A percentile compares a stretch with the other conserved stretches of the same genome.
Conservation (phyloP, 345 rosid genomes). For the Chamaenerion angustifolium region DNA sequence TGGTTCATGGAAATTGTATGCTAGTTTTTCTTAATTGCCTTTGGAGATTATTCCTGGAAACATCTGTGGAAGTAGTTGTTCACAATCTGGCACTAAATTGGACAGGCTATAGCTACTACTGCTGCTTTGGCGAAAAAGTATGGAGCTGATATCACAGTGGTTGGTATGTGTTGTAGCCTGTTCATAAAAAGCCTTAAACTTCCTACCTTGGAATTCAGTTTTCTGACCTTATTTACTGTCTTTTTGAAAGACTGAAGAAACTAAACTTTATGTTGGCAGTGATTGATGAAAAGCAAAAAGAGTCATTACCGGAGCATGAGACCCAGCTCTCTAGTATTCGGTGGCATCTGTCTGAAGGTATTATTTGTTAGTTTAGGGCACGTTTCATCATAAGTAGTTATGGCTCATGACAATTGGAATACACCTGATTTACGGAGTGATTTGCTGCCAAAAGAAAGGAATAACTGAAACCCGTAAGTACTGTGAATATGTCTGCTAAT, state of each 20-base stretch:
- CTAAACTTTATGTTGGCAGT: conserved; percentile 29
- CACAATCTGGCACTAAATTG: conserved; percentile 3
- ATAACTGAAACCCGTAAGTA: too few relatives aligned
- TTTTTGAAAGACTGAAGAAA: conserved; percentile 14
- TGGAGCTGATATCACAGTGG: conserved; percentile 91
- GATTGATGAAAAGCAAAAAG: conserved; percentile 66
- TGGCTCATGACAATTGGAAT: too few relatives aligned
- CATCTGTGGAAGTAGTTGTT: neutral
- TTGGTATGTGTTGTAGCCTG: conserved; percentile 28
- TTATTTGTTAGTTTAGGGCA: too few relatives aligned
- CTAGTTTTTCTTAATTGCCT: neutral
- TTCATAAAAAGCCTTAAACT: too few relatives aligned
- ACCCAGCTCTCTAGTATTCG: conserved; percentile 68
- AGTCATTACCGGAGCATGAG: conserved; percentile 66
- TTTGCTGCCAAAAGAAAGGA: too few relatives aligned
- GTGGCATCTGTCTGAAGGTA: conserved; percentile 87
- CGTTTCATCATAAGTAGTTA: too few relatives aligned
- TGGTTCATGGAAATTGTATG: neutral
- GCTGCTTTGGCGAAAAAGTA: conserved; percentile 81
- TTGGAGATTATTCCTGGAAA: too few relatives aligned
- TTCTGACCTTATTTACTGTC: conserved; percentile 1
- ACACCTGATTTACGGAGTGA: too few relatives aligned
- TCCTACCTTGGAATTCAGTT: neutral
- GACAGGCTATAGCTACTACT: conserved; percentile 79
- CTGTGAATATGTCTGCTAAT: too few relatives aligned